Evolutionary conservation across 306 rosid genomes (phyloP), one percentile per base, ranked within the genome.

Genomic region (Urtica urens): DNA sequence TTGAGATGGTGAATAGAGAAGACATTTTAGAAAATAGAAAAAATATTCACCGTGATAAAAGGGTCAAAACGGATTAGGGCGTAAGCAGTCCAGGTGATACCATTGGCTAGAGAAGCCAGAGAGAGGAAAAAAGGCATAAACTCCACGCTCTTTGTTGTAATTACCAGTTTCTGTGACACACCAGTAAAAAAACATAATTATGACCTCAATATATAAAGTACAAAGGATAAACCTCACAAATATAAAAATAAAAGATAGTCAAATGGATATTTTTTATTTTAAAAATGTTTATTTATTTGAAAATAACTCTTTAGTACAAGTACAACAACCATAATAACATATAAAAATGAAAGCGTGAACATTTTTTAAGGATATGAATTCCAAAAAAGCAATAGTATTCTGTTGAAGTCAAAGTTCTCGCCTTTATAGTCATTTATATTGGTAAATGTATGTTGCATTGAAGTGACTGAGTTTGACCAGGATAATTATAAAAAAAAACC

Each of bases 101-200:
- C 83, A 51, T 90, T 90, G 7, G 67, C 87, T 41, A 90, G 62
- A 19, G 82, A 60, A 8, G 84, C 84, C 0, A 90, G 49, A 15
- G 97, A 84, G 30, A 90, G 67, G 50, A 15, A 72, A 27, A 90
- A 69, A 0, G 95, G 95, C 95, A 88, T 84, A 54, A 65, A 88
- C 58, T 88, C 90, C 35, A 88, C 80, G 53, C 95, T 88, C 63
- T 81, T 90, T 23, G 92, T 84, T 15, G 37, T 66, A 12, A 84
- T 72, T 72, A 90, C 97, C 73, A 77, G 16, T 75, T 81, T 84
- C 95, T 90, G 76, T 62, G 44, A 6, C 67, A 37, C 22, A 1
- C 21, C 21, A 24, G 20, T 2, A 6, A 16, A 38, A 23, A 41
- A 38, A 18, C 4, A 2, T 26, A 25, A 9, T 6, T 3, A 18